Evolutionary conservation across 1,139 yeast genomes (phyloP), one percentile per base, ranked within the genome.

Genomic region (Yamadazyma jaroonii): DNA sequence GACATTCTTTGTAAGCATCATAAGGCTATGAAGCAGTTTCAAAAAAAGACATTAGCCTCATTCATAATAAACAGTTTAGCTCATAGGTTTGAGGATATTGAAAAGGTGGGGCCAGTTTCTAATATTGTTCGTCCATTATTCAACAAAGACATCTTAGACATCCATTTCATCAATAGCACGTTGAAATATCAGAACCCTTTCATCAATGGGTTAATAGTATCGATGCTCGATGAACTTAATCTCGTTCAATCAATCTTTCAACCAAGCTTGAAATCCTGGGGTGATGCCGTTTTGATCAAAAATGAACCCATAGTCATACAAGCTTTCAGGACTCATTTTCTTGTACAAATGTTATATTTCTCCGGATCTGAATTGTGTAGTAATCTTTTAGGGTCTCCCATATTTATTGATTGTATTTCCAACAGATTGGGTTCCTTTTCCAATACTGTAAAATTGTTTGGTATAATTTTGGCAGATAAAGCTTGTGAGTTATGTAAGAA

Each of bases 401-500:
- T 41, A 0, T 77, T 72, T 42, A 51, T 76, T 11, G 56, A 62
- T 15, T 69, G 73, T 0, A 57, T 77, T 11, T 66, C 80, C 1
- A 65, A 61, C 38, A 55, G 77, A 22, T 59, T 77, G n/a, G 60
- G 57, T 34, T 67, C 81, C 0, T 57, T 59, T 35, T 70, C 79
- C 0, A 57, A 61, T 25, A 52, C 56, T 25, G 67, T 72, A 3
- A 64, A 77, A 35, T 44, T 60, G 1, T 56, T 74, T 35, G 82
- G 76, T 0, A 65, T 74, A 11, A 49, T 69, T 2, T 49, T 77
- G 28, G 79, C 80, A 0, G 76, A 77, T 46, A 57, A 59, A 36
- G 47, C 72, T 3, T 72, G 78, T 43, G 61, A 54, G 15, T 42
- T 59, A 21, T 59, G 64, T 8, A 57, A 55, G 0, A 57, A 54